These are phyloP conservation scores for Purshia tridentata DNA, from an alignment of 306 rosid species.

Conservation along the genomic window DNA sequence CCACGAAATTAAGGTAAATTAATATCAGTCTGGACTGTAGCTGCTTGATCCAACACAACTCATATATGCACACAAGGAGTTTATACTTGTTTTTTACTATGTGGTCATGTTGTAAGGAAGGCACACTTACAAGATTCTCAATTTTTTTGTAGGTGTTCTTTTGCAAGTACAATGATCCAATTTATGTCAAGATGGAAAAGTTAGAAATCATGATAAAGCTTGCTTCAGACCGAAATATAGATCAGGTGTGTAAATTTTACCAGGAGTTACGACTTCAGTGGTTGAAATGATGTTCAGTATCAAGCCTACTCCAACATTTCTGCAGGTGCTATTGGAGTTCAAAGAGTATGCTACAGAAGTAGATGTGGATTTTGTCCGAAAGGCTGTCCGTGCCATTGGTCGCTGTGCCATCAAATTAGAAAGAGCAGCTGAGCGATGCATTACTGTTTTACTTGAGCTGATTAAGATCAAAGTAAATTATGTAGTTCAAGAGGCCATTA, in stretches of 20 bases:
- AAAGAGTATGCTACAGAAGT: slow-evolving; percentile 99
- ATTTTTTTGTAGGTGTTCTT: slow-evolving; percentile 76
- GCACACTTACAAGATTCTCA: slow-evolving; percentile 20
- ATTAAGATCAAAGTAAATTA: slow-evolving; percentile 98
- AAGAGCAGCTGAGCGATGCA: slow-evolving; percentile 99
- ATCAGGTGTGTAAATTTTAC: slow-evolving; percentile 61
- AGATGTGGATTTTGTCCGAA: slow-evolving; percentile 95
- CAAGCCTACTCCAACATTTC: slow-evolving; percentile 8
- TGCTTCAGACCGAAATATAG: slow-evolving; percentile 95
- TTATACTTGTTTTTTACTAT: neutral
- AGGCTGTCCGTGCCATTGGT: slow-evolving; percentile 99
- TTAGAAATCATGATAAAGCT: slow-evolving; percentile 98
- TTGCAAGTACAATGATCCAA: slow-evolving; percentile 99
- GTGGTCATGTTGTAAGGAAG: slow-evolving; percentile 6
- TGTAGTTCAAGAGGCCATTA: slow-evolving; percentile 99
- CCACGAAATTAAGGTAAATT: slow-evolving; percentile 93
- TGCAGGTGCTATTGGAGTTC: slow-evolving; percentile 91
- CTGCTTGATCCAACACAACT: slow-evolving; percentile 15
- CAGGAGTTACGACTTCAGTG: slow-evolving; percentile 2
- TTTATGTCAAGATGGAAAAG: slow-evolving; percentile 98
- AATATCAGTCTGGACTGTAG: neutral
- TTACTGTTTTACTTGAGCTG: slow-evolving; percentile 96
- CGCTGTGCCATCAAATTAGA: slow-evolving; percentile 99
- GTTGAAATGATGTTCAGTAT: neutral
- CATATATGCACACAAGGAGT: neutral